These are phyloP conservation scores for Xerocomus brunneocitrinus DNA, from an alignment of 768 basidiomycete species.

Conservation along the genomic window DNA sequence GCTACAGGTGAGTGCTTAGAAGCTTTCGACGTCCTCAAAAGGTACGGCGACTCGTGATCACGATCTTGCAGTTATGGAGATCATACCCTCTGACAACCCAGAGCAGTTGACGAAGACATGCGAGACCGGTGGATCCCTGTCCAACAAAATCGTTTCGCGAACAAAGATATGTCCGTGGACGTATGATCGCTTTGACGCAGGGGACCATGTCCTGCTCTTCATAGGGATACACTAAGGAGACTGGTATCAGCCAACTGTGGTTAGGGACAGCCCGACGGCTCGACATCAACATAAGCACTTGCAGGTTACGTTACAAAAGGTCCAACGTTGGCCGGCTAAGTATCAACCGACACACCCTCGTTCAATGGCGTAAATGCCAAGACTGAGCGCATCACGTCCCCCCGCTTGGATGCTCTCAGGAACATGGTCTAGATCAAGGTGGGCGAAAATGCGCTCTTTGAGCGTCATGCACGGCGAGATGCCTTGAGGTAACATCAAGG, in stretches of 20 bases:
- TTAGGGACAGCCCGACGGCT: too few species aligned
- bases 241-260: not conserved
- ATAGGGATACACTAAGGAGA: not conserved
- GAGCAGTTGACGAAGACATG: not conserved
- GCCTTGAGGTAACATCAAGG: conserved; percentile 12
- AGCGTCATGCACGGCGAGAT: conserved; percentile 23
- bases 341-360: conserved; percentile 4
- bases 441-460: conserved; percentile 29
- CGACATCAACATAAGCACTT: not conserved
- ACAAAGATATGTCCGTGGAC: not conserved
- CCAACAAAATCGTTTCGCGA: not conserved
- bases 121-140: not conserved
- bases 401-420: conserved; percentile 29
- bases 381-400: conserved; percentile 26
- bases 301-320: conserved; percentile 1
- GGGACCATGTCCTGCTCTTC: not conserved
- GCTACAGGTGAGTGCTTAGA: too few species aligned
- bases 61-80: not conserved
- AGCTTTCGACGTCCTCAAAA: too few species aligned
- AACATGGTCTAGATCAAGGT: conserved; percentile 38
- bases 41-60: too few species aligned
- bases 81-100: not conserved
- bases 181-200: not conserved
- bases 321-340: not conserved
- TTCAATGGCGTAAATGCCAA: conserved; percentile 30